Evolutionary conservation across 75 land plant genomes (phyloP).

Genomic region (Ceratopteris richardii): DNA sequence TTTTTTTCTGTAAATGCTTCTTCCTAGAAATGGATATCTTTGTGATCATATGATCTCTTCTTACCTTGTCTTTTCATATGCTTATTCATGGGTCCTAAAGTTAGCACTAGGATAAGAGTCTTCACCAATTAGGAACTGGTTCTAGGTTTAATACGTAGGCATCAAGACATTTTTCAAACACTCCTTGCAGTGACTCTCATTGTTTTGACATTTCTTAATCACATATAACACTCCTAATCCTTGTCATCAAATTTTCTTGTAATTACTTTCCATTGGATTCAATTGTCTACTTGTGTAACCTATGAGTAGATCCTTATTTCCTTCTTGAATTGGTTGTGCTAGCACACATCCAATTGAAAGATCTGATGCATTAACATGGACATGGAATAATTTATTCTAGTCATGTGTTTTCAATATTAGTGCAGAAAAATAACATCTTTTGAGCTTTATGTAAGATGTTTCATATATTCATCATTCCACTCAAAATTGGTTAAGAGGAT

Average conservation of each 20-base stretch:
- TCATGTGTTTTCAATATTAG: slow-evolving; percentile 8
- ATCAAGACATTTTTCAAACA: too few species aligned
- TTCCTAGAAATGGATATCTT: too few species aligned
- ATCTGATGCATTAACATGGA: not conserved
- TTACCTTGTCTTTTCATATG: too few species aligned
- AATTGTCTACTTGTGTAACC: not conserved
- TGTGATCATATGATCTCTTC: too few species aligned
- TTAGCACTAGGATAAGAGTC: too few species aligned
- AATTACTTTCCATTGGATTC: not conserved
- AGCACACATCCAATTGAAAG: not conserved
- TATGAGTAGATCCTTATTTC: not conserved
- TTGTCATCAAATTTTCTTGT: not conserved
- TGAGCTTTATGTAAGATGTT: slow-evolving; percentile 8
- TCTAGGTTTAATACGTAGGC: too few species aligned
- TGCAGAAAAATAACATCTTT: not conserved
- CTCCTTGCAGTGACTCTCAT: too few species aligned
- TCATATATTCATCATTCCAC: slow-evolving; percentile 1
- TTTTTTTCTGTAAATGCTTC: too few species aligned
- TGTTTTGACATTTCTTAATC: slow-evolving; percentile 4
- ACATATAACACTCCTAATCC: not conserved
- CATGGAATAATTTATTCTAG: slow-evolving; percentile 4
- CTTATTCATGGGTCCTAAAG: too few species aligned
- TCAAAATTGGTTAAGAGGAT: not conserved
- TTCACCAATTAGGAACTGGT: too few species aligned
- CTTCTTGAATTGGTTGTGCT: not conserved